Conservation (phyloP, 164 flowering plant species). For the Vitis rupestris region DNA sequence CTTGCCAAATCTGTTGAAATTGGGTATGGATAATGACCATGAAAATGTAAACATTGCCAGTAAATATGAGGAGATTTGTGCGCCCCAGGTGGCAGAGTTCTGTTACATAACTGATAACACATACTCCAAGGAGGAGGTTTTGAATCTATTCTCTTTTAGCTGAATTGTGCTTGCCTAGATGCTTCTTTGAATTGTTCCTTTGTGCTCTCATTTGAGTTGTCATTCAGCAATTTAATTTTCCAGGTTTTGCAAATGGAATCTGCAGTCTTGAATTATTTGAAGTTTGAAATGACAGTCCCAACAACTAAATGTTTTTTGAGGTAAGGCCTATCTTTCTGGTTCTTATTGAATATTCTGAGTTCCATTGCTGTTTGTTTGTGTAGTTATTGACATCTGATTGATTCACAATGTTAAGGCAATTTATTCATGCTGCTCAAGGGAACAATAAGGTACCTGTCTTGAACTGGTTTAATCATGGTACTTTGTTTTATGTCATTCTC, state of each 20-base stretch:
- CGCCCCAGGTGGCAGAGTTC: constrained; percentile 77
- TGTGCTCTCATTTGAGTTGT: not conserved
- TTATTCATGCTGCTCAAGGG: constrained; percentile 62
- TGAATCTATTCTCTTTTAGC: not conserved
- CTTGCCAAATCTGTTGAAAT: not conserved
- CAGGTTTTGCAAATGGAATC: constrained; percentile 87
- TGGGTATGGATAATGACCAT: constrained; percentile 5
- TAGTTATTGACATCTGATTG: constrained; percentile 14
- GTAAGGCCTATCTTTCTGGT: constrained; percentile 23
- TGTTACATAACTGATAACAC: constrained; percentile 89
- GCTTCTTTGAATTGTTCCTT: not conserved
- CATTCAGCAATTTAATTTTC: not conserved
- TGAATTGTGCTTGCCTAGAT: not conserved
- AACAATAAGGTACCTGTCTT: constrained; percentile 42
- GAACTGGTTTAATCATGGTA: not conserved
- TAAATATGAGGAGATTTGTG: constrained; percentile 84
- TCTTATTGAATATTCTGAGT: not conserved
- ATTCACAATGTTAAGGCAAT: constrained; percentile 45
- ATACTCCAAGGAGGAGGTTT: constrained; percentile 68
- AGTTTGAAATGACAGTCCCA: constrained; percentile 83
- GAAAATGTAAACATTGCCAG: constrained; percentile 31
- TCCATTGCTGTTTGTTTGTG: not conserved
- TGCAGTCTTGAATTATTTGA: constrained; percentile 57
- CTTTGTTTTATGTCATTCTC: not conserved
- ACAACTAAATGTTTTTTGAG: constrained; percentile 78